Evolutionary conservation across 495 filamentous ascomycete genomes (phyloP).

Genomic region (Podospora anserina): DNA sequence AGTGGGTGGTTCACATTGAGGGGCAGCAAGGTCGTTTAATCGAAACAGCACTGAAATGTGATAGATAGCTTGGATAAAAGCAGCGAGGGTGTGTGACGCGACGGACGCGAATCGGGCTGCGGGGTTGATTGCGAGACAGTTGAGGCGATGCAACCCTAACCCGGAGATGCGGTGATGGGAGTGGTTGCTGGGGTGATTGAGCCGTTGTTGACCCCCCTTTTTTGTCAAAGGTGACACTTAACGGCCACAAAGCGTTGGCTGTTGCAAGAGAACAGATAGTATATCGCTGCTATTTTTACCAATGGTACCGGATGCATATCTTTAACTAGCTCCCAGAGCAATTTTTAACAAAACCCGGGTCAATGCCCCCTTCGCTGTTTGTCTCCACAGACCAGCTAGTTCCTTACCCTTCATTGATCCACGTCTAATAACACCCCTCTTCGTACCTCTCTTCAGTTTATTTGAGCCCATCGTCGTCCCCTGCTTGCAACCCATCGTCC

Average conservation of each 20-base stretch:
- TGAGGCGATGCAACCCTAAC: not conserved
- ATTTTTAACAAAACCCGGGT: too few species aligned
- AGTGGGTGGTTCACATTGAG: not conserved
- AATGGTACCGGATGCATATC: too few species aligned
- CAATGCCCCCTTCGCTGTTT: too few species aligned
- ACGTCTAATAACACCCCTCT: too few species aligned
- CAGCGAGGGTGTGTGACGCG: not conserved
- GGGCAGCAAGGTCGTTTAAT: not conserved
- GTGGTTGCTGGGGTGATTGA: not conserved
- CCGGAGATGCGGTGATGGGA: not conserved
- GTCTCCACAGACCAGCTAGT: too few species aligned
- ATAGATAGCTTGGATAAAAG: not conserved
- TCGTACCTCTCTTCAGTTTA: too few species aligned
- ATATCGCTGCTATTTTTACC: too few species aligned
- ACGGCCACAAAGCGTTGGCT: not conserved
- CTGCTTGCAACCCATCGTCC: too few species aligned
- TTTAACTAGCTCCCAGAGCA: too few species aligned
- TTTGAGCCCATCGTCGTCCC: too few species aligned
- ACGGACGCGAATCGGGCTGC: not conserved
- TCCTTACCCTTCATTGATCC: too few species aligned
- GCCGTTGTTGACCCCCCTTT: not conserved
- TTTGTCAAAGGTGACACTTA: not conserved
- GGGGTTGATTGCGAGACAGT: not conserved
- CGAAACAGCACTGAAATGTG: not conserved
- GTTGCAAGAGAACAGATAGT: not conserved